phyloP scores from a whole-genome alignment of 257 asterid genomes.

The Nicotiana sylvestris region DNA sequence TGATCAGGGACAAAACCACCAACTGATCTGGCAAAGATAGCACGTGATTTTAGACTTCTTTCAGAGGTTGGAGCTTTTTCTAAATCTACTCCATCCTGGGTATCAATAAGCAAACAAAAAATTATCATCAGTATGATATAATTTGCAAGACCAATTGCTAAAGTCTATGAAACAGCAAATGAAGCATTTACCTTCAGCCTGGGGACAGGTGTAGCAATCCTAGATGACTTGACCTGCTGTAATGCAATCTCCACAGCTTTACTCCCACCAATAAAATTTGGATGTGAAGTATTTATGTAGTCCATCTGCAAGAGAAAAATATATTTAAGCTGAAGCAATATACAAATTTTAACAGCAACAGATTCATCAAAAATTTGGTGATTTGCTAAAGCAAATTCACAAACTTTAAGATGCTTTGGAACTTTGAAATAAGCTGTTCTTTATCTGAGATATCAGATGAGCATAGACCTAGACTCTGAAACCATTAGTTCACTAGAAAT shows the following conservation, averaged over 20 bases:
- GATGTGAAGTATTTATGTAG: constrained; percentile 88
- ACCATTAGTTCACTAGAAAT: not conserved
- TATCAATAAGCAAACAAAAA: constrained; percentile 13
- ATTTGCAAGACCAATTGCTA: not conserved
- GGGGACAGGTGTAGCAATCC: constrained; percentile 36
- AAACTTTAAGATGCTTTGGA: not conserved
- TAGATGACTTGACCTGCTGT: constrained; percentile 56
- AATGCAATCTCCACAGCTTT: constrained; percentile 76
- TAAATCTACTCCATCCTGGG: constrained; percentile 60
- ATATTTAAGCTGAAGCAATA: not conserved
- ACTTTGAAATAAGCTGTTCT: not conserved
- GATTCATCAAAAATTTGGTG: not conserved
- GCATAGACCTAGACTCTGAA: not conserved
- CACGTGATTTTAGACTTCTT: constrained; percentile 56
- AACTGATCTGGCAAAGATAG: constrained; percentile 54
- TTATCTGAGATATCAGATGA: constrained; percentile 1
- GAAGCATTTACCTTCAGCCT: constrained; percentile 54
- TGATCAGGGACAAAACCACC: constrained; percentile 87
- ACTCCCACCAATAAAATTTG: constrained; percentile 85
- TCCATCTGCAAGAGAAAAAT: constrained; percentile 56
- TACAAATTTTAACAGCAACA: not conserved
- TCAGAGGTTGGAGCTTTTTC: constrained; percentile 60
- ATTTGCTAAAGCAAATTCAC: not conserved
- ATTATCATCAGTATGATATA: not conserved
- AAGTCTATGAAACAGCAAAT: not conserved